Base-by-base conservation (phyloP, 2,329 filamentous ascomycete genomes). In the Graphilbum ipis-grandicollis region DNA sequence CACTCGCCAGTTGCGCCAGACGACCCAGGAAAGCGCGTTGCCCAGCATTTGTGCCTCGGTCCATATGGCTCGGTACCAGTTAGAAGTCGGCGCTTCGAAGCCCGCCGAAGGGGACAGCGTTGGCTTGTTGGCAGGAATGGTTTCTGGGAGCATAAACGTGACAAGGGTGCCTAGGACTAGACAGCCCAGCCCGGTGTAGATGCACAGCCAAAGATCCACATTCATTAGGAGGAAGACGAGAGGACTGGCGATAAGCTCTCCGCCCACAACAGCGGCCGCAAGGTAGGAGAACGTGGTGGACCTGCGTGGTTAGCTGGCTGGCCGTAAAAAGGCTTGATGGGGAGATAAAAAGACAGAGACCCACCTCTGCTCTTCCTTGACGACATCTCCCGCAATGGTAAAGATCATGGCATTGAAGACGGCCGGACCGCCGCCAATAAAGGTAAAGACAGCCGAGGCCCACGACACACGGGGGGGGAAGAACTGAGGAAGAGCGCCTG, bases 391-490 rank as follows among this genome's bases (percentile, higher is more conserved):
- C 7, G 31, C 31, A 18, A 32, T 32, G 31, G 31, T 32, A 32
- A 32, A 32, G 31, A 32, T 13, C 31, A 32, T 32, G 9, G 31
- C 31, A 32, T 32, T 32, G 13, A 32, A 32, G 5, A 32, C 31
- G 31, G 31, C 31, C 17, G 31, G 31, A 18, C 31, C 31, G 6
- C 31, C 31, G 31, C 31, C 31, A 9, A 32, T 13, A 32, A 32
- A 32, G 15, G 31, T 32, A 18, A 32, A 32, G 31, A 32, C 31
- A 32, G 31, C 31, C 31, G 31, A 32, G 31, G 31, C 31, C 31
- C 31, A 32, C n/a, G 31, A 6, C 31, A 32, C 31, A 18, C 31
- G 31, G n/a, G 31, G 31, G 10, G 31, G 8, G 31, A 32, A 32
- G 31, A 32, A 6, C 31, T 17, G 31, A 32, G 31, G 31, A 32